These are phyloP conservation scores for Glomus cerebriforme DNA, from an alignment of 192 early-diverging fungal genomes.

Conservation along the genomic window DNA sequence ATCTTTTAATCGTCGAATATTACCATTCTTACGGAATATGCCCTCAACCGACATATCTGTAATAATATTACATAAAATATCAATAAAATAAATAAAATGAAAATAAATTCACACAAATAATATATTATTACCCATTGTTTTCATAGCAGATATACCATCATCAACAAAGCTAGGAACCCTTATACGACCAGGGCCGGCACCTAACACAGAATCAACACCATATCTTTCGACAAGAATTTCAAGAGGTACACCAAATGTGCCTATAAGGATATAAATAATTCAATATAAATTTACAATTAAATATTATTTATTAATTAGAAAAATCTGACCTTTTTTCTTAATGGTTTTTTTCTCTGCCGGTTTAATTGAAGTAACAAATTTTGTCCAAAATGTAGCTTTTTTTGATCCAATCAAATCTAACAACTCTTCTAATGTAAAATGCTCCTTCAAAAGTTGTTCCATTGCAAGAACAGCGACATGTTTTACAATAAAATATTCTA, in stretches of 20 bases:
- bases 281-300: background rate
- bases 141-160: constrained; percentile 73
- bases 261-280: constrained; percentile 35
- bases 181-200: constrained; percentile 65
- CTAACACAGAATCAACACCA: constrained; percentile 78
- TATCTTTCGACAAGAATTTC: constrained; percentile 82
- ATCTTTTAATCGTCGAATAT: constrained; percentile 88
- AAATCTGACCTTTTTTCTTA: constrained; percentile 50
- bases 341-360: constrained; percentile 51
- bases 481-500: constrained; percentile 83
- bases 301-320: background rate
- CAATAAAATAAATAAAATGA: constrained; percentile 7
- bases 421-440: constrained; percentile 74
- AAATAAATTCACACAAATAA: background rate
- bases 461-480: constrained; percentile 82
- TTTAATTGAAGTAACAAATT: constrained; percentile 67
- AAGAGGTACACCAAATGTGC: constrained; percentile 90
- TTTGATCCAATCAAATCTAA: constrained; percentile 74
- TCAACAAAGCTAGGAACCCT: constrained; percentile 87
- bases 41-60: constrained; percentile 80
- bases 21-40: constrained; percentile 98
- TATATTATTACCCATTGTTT: constrained; percentile 63
- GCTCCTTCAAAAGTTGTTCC: constrained; percentile 67
- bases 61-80: background rate
- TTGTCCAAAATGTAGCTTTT: constrained; percentile 80